These are phyloP conservation scores for Dryas octopetala DNA, from an alignment of 306 rosid genomes.

Conservation along the genomic window DNA sequence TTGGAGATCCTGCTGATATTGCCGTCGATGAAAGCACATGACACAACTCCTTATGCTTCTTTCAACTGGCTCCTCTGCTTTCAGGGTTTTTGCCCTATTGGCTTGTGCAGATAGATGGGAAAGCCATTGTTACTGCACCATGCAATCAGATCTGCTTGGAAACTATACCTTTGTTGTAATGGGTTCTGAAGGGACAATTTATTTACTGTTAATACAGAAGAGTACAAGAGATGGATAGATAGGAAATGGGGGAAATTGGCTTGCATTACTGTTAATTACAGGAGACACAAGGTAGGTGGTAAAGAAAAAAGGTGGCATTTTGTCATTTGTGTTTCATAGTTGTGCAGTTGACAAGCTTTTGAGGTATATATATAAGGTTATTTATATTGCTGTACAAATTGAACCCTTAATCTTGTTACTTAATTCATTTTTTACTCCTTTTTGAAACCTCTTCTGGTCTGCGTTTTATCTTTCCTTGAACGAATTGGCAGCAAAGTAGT, in stretches of 20 bases:
- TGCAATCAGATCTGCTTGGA: constrained; percentile 24
- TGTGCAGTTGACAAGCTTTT: constrained; percentile 56
- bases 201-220: constrained; percentile 42
- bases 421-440: constrained; percentile 25
- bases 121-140: constrained; percentile 21
- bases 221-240: constrained; percentile 37
- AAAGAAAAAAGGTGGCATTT: constrained; percentile 31
- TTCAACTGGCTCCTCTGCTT: constrained; percentile 35
- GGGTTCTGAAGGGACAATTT: constrained; percentile 35
- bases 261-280: constrained; percentile 32
- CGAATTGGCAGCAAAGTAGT: no score
- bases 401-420: constrained; percentile 36
- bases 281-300: constrained; percentile 42
- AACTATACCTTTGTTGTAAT: constrained; percentile 19
- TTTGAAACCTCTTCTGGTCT: background rate
- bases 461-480: no score
- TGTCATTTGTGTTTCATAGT: constrained; percentile 57
- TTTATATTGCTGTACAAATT: constrained; percentile 54
- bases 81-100: constrained; percentile 23
- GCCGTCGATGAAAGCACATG: constrained; percentile 55
- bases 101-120: constrained; percentile 33
- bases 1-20: constrained; percentile 94
- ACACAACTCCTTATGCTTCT: constrained; percentile 36
- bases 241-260: constrained; percentile 21
- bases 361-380: constrained; percentile 36